These are phyloP conservation scores for Amanita polypyramis DNA, from an alignment of 768 basidiomycete genomes.

Conservation along the genomic window DNA sequence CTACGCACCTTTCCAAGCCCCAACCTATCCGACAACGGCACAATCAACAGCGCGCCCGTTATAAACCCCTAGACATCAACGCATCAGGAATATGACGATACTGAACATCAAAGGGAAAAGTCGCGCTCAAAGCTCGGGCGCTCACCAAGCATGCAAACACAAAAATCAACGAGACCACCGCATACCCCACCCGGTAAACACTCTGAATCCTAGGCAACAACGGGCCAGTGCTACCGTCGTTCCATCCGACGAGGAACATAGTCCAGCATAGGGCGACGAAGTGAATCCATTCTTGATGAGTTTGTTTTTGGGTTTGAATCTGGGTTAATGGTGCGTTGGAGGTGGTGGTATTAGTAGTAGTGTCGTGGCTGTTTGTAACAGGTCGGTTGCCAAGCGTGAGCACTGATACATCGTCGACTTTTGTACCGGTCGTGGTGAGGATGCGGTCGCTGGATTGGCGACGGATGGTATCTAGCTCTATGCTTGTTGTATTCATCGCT, in stretches of 20 bases:
- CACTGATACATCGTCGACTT: too few relatives aligned
- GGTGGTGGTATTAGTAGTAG: too few relatives aligned
- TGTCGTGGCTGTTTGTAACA: too few relatives aligned
- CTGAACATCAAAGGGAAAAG: too few relatives aligned
- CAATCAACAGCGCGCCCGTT: constrained; percentile 27
- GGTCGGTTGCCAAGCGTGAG: too few relatives aligned
- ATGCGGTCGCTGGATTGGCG: too few relatives aligned
- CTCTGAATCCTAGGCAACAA: constrained; percentile 62
- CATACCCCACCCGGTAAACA: constrained; percentile 41
- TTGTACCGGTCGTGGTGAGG: too few relatives aligned
- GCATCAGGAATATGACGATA: too few relatives aligned
- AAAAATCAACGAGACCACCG: constrained; percentile 53
- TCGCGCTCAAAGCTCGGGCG: constrained; percentile 1
- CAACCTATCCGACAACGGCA: constrained; percentile 24
- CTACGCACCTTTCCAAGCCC: constrained; percentile 33
- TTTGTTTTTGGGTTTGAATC: constrained; percentile 14
- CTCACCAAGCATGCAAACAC: constrained; percentile 28
- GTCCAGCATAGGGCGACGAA: constrained; percentile 44
- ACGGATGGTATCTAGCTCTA: too few relatives aligned
- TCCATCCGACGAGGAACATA: constrained; percentile 65
- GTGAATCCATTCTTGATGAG: constrained; percentile 27
- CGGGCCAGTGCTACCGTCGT: constrained; percentile 67
- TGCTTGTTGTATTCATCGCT: too few relatives aligned
- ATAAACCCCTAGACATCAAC: constrained; percentile 27
- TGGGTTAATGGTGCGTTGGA: neutral